Conservation (phyloP, 1,139 yeast species). For the Yamadazyma sp. region DNA sequence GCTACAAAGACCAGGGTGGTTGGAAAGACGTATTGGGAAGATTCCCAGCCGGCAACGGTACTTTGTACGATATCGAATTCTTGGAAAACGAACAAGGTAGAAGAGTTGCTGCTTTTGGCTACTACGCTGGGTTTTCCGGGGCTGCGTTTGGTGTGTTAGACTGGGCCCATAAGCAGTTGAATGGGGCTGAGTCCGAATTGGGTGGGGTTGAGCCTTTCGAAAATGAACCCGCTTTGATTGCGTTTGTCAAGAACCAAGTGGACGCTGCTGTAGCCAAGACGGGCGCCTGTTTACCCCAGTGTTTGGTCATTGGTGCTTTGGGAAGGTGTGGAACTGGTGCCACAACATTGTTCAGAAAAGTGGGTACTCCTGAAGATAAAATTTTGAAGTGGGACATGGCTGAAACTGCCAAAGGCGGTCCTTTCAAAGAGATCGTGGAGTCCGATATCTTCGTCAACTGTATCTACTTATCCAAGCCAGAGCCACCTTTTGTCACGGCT, state of each 20-base stretch:
- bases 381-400: conserved; percentile 94
- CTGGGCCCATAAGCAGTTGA: conserved; percentile 89
- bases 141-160: conserved; percentile 94
- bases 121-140: conserved; percentile 98
- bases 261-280: conserved; percentile 56
- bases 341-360: conserved; percentile 72
- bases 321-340: conserved; percentile 99
- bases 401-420: conserved; percentile 97
- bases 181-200: conserved; percentile 60
- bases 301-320: conserved; percentile 90
- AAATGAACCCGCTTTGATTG: conserved; percentile 71
- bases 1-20: conserved; percentile 96
- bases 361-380: conserved; percentile 84
- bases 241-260: conserved; percentile 65
- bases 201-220: conserved; percentile 82
- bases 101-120: conserved; percentile 98
- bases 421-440: conserved; percentile 85
- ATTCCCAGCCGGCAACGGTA: conserved; percentile 90
- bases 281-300: conserved; percentile 65
- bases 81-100: conserved; percentile 92
- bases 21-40: conserved; percentile 90
- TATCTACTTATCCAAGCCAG: conserved; percentile 89
- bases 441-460: conserved; percentile 93
- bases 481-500: conserved; percentile 82
- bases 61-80: conserved; percentile 89